phyloP scores from a whole-genome alignment of 768 basidiomycete species.

The Tulasnella sp. region DNA sequence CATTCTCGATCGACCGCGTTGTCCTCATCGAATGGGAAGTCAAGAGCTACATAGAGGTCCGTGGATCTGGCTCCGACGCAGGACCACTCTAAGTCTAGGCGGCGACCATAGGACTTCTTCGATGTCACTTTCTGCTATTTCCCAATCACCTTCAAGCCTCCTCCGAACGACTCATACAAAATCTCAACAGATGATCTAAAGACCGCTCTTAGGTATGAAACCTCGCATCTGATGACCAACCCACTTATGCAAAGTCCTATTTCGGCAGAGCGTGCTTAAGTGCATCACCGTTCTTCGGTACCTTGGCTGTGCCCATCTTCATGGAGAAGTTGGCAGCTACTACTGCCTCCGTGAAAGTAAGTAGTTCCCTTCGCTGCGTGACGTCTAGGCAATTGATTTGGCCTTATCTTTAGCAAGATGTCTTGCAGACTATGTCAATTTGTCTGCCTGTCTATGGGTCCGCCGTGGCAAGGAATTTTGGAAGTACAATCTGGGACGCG shows the following conservation, averaged over 20 bases:
- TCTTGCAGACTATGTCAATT: conserved; percentile 59
- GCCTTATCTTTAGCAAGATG: conserved; percentile 57
- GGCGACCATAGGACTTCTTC: conserved; percentile 57
- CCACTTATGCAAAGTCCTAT: neutral
- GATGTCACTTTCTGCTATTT: conserved; percentile 98
- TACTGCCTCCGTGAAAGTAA: conserved; percentile 63
- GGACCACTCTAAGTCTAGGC: neutral
- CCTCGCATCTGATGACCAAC: neutral
- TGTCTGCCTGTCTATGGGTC: conserved; percentile 83
- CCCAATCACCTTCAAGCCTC: conserved; percentile 92
- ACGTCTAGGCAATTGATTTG: neutral
- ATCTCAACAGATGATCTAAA: conserved; percentile 84
- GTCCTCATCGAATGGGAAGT: conserved; percentile 84
- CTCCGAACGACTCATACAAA: conserved; percentile 86
- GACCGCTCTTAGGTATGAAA: conserved; percentile 46
- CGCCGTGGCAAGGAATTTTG: conserved; percentile 44
- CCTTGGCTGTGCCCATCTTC: conserved; percentile 75
- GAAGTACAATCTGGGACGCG: conserved; percentile 77
- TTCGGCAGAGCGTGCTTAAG: conserved; percentile 49
- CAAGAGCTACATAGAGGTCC: conserved; percentile 60
- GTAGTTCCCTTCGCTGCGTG: neutral
- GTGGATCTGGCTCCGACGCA: conserved; percentile 16
- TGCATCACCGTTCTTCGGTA: conserved; percentile 73
- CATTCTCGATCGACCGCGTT: conserved; percentile 80
- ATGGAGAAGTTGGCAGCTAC: conserved; percentile 84